Base-by-base conservation (phyloP, 441 rosid genomes). In the Populus trichocarpa region DNA sequence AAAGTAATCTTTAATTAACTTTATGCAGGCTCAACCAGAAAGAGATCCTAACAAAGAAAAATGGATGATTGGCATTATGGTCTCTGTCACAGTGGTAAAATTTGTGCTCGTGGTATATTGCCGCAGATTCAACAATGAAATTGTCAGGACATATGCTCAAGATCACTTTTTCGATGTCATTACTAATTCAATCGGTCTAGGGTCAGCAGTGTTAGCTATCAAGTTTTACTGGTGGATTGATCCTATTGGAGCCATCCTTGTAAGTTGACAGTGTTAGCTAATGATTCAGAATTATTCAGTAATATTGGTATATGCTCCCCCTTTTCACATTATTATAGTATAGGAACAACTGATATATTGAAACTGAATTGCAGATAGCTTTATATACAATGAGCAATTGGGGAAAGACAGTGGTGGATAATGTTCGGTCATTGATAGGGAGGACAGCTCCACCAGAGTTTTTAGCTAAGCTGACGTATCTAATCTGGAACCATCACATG, bases 61-160 rank as follows among this genome's bases (percentile, higher is more conserved):
- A 71, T 91, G 95, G 95, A 91, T 91, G 97, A 83, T 89, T 4
- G 95, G 97, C 63, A 92, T 92, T 16, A 91, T 92, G 95, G 81
- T 82, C 8, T 88, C 88, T 0, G 95, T 87, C 22, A 89, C 95
- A 1, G 61, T 77, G 4, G 80, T 91, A 10, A 92, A 92, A 82
- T 79, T 90, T 35, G 74, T 78, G 16, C 88, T 92, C 5, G 86
- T 79, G 87, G 73, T 89, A 20, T 89, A 89, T 26, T 91, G 95
- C 57, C 86, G 90, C 22, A 81, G 93, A 74, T 91, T 91, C 84
- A 78, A 85, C 70, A 91, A 90, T 69, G 89, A 90, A 64, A 92
- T 91, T 18, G 85, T 92, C 2, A 85, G 85, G 32, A 90, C 97
- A 16, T 91, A 90, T 65, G 92, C 94, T 28, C 85, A 92, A 70